These are phyloP conservation scores for Pseudopithomyces maydicus DNA, from an alignment of 2,329 filamentous ascomycete genomes.

Conservation along the genomic window DNA sequence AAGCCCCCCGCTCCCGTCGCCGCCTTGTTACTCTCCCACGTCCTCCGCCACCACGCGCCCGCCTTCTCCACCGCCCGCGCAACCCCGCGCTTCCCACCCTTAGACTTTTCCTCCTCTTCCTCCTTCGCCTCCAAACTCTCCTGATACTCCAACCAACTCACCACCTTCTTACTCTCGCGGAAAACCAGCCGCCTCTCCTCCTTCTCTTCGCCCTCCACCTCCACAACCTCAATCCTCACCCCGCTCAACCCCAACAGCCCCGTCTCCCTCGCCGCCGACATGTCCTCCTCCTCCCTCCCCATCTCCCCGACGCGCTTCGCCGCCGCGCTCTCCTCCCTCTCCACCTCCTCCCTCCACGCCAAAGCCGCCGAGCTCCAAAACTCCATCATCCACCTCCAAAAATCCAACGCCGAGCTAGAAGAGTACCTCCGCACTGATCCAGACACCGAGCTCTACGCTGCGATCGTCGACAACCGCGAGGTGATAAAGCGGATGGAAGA, in stretches of 20 bases:
- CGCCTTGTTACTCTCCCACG: slow-evolving; percentile 3
- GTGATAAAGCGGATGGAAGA: slow-evolving; percentile 72
- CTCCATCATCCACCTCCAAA: slow-evolving; percentile 73
- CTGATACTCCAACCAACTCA: slow-evolving; percentile 9
- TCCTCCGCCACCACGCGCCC: slow-evolving; percentile 5
- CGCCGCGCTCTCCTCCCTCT: slow-evolving; percentile 69
- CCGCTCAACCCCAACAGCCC: slow-evolving; percentile 1
- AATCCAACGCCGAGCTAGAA: slow-evolving; percentile 73
- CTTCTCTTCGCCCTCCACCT: neutral
- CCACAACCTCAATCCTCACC: neutral
- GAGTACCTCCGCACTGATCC: slow-evolving; percentile 60
- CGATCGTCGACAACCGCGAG: slow-evolving; percentile 71
- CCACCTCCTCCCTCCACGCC: slow-evolving; percentile 69
- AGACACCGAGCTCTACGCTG: slow-evolving; percentile 74
- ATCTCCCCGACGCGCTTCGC: slow-evolving; percentile 69
- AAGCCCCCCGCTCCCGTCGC: slow-evolving; percentile 1
- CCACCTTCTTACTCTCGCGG: slow-evolving; percentile 5
- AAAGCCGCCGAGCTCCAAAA: slow-evolving; percentile 79
- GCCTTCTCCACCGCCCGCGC: slow-evolving; percentile 1
- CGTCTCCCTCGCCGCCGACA: too few relatives aligned
- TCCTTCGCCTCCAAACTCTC: slow-evolving; percentile 8
- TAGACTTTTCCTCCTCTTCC: slow-evolving; percentile 7
- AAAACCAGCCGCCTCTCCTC: neutral
- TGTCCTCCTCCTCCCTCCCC: slow-evolving; percentile 67
- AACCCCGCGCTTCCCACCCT: slow-evolving; percentile 7